A percentile compares a stretch with the other conserved stretches of the same genome.
Evolutionary conservation across 495 filamentous ascomycete genomes (phyloP).

Genomic region (Ramalina intermedia): DNA sequence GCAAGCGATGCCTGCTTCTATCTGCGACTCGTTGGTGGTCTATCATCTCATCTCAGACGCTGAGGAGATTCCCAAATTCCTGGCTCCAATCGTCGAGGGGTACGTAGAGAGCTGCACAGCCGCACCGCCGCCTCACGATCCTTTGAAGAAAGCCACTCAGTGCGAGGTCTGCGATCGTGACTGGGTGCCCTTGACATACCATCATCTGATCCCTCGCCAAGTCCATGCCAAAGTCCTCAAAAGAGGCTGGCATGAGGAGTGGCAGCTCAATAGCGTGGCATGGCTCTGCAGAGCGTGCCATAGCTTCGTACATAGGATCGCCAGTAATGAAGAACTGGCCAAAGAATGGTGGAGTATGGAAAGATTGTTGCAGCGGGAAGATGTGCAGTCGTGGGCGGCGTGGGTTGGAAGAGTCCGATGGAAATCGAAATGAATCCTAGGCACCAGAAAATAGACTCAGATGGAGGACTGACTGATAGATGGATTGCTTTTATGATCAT

Average conservation of each 20-base stretch:
- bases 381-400: slow-evolving; percentile 53
- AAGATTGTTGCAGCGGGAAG: slow-evolving; percentile 50
- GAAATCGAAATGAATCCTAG: slow-evolving; percentile 34
- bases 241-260: slow-evolving; percentile 66
- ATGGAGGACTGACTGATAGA: not conserved
- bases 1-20: slow-evolving; percentile 31
- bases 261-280: slow-evolving; percentile 64
- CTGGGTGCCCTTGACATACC: slow-evolving; percentile 67
- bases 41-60: slow-evolving; percentile 42
- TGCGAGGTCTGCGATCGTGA: slow-evolving; percentile 76
- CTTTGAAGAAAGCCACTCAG: slow-evolving; percentile 35
- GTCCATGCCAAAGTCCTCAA: slow-evolving; percentile 69
- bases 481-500: not conserved
- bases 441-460: no score
- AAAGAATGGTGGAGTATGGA: slow-evolving; percentile 61
- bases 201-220: slow-evolving; percentile 66
- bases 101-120: slow-evolving; percentile 41
- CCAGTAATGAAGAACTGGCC: slow-evolving; percentile 67
- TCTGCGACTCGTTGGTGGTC: slow-evolving; percentile 45
- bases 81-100: slow-evolving; percentile 42
- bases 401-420: slow-evolving; percentile 54
- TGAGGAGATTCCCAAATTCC: slow-evolving; percentile 35
- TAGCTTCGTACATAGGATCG: slow-evolving; percentile 66
- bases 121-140: slow-evolving; percentile 36
- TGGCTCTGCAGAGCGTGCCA: slow-evolving; percentile 87